A percentile compares a stretch with the other conserved stretches of the same genome.
phyloP scores from a whole-genome alignment of 192 early-diverging fungal genomes.

The Rhizoclosmatium globosum region DNA sequence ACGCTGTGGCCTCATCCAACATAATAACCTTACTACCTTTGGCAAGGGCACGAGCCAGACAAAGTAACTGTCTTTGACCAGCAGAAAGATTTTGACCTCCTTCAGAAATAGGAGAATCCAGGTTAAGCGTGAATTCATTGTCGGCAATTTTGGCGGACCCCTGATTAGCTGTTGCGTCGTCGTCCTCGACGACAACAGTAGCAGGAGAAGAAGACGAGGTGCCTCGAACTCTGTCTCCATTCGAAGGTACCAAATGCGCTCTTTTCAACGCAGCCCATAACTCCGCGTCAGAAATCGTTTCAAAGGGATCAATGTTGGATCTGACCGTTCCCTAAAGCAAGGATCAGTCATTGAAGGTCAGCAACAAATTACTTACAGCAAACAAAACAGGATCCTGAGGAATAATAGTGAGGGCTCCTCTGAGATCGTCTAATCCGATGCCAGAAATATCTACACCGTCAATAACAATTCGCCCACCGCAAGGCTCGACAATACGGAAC shows the following conservation, averaged over 20 bases:
- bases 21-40: slow-evolving; percentile 54
- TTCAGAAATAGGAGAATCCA: slow-evolving; percentile 68
- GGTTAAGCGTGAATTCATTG: slow-evolving; percentile 33
- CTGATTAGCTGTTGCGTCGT: slow-evolving; percentile 30
- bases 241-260: slow-evolving; percentile 31
- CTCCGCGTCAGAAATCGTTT: slow-evolving; percentile 43
- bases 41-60: slow-evolving; percentile 79
- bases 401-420: neutral
- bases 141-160: slow-evolving; percentile 7
- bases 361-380: neutral
- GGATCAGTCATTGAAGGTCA: too few relatives aligned
- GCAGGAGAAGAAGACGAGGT: neutral
- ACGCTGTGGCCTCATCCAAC: slow-evolving; percentile 61
- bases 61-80: slow-evolving; percentile 76
- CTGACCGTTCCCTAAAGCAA: slow-evolving; percentile 43
- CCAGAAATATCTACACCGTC: slow-evolving; percentile 55
- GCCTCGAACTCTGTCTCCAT: slow-evolving; percentile 64
- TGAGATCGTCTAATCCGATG: slow-evolving; percentile 1
- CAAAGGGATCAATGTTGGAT: slow-evolving; percentile 13
- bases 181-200: neutral
- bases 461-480: slow-evolving; percentile 59
- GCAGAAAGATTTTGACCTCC: slow-evolving; percentile 55
- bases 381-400: neutral
- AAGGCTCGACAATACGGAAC: slow-evolving; percentile 62
- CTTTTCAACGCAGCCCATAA: slow-evolving; percentile 73